Base-by-base conservation (phyloP, 2,329 filamentous ascomycete genomes). In the Piedraia hortae region DNA sequence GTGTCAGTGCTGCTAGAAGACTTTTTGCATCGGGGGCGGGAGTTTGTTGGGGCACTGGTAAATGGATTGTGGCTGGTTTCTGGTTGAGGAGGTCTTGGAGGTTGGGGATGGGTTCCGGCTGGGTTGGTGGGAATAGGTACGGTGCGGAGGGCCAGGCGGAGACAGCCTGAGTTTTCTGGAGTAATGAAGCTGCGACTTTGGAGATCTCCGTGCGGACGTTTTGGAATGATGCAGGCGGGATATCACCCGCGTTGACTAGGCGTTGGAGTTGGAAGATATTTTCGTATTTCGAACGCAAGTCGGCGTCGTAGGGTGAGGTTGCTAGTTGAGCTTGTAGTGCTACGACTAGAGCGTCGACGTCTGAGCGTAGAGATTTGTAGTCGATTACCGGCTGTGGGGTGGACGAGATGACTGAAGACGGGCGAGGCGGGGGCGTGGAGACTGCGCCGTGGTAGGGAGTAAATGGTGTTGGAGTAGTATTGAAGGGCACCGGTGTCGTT, bases 151-250 rank as follows among this genome's bases (percentile, higher is more conserved):
- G 32, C 16, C 37, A n/a, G n/a, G n/a, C n/a, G n/a, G n/a, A n/a
- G n/a, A n/a, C n/a, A n/a, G n/a, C n/a, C n/a, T n/a, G n/a, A n/a
- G n/a, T n/a, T n/a, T n/a, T n/a, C n/a, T n/a, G n/a, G n/a, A n/a
- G n/a, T 34, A 33, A 4, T 39, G 38, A 38, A 36, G 10, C 57
- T 59, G 61, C 60, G 48, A 90, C 59, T 45, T 67, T 64, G 44
- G 70, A 65, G 46, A 91, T 67, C 59, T 85, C 75, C 43, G 70
- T 67, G 47, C 70, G 74, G 47, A 90, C 72, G 44, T 72, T 62
- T 47, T 72, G 65, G 42, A 90, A 59, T 50, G 89, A 73, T 39
- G 80, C 42, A 90, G 56, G 40, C 68, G 66, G 45, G 77, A 71
- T 34, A 58, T 68, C 20, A 16, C 26, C 26, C 3, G 26, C 12